These are phyloP conservation scores for Teunomyces panamensis DNA, from an alignment of 805 yeast species.

Conservation along the genomic window DNA sequence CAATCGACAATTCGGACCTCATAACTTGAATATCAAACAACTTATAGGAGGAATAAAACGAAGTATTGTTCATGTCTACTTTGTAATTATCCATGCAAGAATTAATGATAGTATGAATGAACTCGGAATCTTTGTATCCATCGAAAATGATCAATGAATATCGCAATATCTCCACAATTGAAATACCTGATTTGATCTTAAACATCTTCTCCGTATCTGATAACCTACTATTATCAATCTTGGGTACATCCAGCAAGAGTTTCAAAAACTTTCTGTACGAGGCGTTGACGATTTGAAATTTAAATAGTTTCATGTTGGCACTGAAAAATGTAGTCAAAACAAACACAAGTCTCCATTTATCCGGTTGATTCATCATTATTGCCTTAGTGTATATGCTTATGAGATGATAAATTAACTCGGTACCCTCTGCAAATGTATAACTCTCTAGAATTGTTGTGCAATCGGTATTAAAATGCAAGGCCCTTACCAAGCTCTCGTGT, in stretches of 20 bases:
- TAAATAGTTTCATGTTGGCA: constrained; percentile 13
- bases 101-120: constrained; percentile 7
- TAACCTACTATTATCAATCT: constrained; percentile 5
- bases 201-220: constrained; percentile 4
- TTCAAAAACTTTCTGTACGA: constrained; percentile 22
- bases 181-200: constrained; percentile 5
- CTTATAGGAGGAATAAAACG: constrained; percentile 5
- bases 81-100: constrained; percentile 8
- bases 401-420: constrained; percentile 25
- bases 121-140: constrained; percentile 32
- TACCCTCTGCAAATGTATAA: constrained; percentile 18
- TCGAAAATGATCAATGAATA: constrained; percentile 23
- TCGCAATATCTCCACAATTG: constrained; percentile 14
- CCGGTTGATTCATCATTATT: constrained; percentile 14
- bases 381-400: constrained; percentile 27
- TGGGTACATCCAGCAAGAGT: constrained; percentile 19
- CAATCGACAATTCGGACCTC: constrained; percentile 3
- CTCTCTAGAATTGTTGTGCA: constrained; percentile 17
- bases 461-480: constrained; percentile 20
- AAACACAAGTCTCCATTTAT: constrained; percentile 30
- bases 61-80: not conserved
- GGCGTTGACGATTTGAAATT: constrained; percentile 17
- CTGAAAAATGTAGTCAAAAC: constrained; percentile 19
- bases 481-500: constrained; percentile 23
- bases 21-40: constrained; percentile 10